Conservation (phyloP, 345 rosid genomes). For the Arabidopsis thaliana region TAIR10.1 NC_003070.9:7637001-7637500, state of each 20-base stretch:
- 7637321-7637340: background rate
- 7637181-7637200: background rate
- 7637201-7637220: background rate
- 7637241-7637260: background rate
- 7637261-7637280: background rate
- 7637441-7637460: background rate
- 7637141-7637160: background rate
- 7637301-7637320: constrained; percentile 7
- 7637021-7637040: constrained; percentile 3
- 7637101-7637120: background rate
- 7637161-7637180: too few species aligned
- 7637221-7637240: too few species aligned
- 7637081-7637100: background rate
- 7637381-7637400: constrained; percentile 3
- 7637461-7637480: constrained; percentile 10
- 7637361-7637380: constrained; percentile 1
- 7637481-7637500: constrained; percentile 19
- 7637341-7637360: constrained; percentile 21
- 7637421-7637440: constrained; percentile 3
- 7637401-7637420: constrained; percentile 28
- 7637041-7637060: constrained; percentile 11
- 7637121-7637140: background rate
- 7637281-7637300: constrained; percentile 9
- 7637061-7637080: background rate
- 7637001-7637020: constrained; percentile 18